phyloP scores from a whole-genome alignment of 2,329 filamentous ascomycete genomes.

The Podosphaera aphanis region DNA sequence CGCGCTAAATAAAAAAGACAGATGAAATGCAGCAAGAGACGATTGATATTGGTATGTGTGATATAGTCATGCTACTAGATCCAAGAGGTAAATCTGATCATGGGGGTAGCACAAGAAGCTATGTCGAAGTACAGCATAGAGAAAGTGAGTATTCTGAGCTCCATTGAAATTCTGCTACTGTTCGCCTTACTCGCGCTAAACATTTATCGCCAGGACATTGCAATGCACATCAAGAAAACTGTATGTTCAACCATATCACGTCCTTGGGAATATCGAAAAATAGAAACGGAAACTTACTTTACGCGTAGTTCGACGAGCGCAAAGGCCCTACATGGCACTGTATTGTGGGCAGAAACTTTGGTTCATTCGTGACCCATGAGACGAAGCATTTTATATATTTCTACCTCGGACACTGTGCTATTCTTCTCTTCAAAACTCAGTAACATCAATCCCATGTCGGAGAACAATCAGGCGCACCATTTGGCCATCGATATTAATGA shows the following conservation, averaged over 20 bases:
- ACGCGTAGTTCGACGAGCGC: slow-evolving; percentile 65
- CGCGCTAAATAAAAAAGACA: slow-evolving; percentile 30
- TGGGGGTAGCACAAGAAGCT: slow-evolving; percentile 36
- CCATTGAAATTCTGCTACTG: too few relatives aligned
- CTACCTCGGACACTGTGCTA: slow-evolving; percentile 95
- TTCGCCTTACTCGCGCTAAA: too few relatives aligned
- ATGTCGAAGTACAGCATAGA: slow-evolving; percentile 51
- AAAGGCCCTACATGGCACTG: slow-evolving; percentile 99
- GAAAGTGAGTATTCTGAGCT: slow-evolving; percentile 30
- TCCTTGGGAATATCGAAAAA: neutral
- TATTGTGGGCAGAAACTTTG: slow-evolving; percentile 95
- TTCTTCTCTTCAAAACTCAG: slow-evolving; percentile 97
- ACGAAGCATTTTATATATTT: slow-evolving; percentile 99
- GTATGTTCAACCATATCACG: slow-evolving; percentile 31
- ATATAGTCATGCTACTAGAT: slow-evolving; percentile 21
- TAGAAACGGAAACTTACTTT: slow-evolving; percentile 2
- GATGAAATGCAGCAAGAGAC: slow-evolving; percentile 94
- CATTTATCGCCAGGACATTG: slow-evolving; percentile 48
- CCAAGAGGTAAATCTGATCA: slow-evolving; percentile 11
- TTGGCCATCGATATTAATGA: too few relatives aligned
- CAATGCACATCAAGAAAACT: slow-evolving; percentile 85
- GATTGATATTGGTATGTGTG: slow-evolving; percentile 70
- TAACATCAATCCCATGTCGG: slow-evolving; percentile 21
- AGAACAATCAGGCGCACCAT: too few relatives aligned
- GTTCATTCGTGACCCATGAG: slow-evolving; percentile 96